Conservation (phyloP, 768 basidiomycete genomes). For the Neoboletus subvelutipes region DNA sequence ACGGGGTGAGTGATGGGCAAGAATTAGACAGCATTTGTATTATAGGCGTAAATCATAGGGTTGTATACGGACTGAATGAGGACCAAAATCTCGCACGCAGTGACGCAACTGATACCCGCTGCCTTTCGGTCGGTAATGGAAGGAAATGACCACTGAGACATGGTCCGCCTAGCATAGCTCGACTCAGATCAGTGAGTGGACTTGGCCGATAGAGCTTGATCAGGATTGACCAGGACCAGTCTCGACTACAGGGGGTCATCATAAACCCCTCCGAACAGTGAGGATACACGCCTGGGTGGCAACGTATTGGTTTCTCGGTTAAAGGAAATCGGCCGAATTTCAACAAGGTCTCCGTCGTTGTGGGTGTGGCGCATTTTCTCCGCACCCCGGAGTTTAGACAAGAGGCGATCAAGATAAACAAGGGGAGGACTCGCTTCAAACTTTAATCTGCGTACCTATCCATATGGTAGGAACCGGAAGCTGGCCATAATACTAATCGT, state of each 20-base stretch:
- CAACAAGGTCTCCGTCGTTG: background rate
- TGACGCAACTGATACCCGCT: background rate
- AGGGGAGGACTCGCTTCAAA: background rate
- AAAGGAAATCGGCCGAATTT: background rate
- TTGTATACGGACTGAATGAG: background rate
- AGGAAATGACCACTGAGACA: background rate
- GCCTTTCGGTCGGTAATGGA: too few species aligned
- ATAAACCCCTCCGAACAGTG: background rate
- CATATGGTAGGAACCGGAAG: background rate
- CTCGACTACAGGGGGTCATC: background rate
- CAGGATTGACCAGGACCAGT: background rate
- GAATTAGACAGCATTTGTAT: constrained; percentile 1
- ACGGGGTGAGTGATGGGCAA: background rate
- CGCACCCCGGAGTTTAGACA: background rate
- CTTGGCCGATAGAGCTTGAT: background rate
- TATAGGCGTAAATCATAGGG: background rate
- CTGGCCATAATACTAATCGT: background rate
- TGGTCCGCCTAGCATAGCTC: too few species aligned
- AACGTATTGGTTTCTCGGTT: background rate
- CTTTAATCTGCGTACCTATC: background rate
- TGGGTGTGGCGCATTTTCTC: background rate
- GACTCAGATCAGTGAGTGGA: background rate
- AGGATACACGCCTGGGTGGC: background rate
- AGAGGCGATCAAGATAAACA: background rate
- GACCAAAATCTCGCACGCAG: background rate